Conservation (phyloP, 495 filamentous ascomycete genomes). For the Melanomma pulvis-pyrius region DNA sequence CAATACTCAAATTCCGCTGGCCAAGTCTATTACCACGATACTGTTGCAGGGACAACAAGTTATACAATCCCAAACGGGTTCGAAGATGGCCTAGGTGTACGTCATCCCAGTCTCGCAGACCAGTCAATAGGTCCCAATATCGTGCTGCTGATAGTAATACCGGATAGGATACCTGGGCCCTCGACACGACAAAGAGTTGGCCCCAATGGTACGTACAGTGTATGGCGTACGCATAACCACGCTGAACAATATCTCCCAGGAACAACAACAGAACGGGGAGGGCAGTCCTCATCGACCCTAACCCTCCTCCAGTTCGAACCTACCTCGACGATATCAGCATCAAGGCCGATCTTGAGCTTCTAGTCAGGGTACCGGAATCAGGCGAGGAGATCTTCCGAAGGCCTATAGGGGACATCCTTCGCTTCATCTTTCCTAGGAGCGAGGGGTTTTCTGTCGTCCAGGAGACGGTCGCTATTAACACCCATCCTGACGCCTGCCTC, state of each 20-base stretch:
- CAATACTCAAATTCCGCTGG: too few relatives aligned
- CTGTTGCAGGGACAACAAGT: too few relatives aligned
- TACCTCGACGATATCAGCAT: constrained; percentile 25
- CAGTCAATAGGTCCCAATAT: too few relatives aligned
- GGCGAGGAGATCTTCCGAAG: constrained; percentile 26
- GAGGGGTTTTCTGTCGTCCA: too few relatives aligned
- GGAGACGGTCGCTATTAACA: too few relatives aligned
- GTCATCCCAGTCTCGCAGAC: too few relatives aligned
- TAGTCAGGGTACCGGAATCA: constrained; percentile 22
- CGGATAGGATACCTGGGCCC: constrained; percentile 16
- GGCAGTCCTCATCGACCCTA: constrained; percentile 22
- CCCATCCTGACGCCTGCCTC: too few relatives aligned
- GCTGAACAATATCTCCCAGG: constrained; percentile 15
- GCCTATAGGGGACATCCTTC: constrained; percentile 25
- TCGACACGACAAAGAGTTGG: constrained; percentile 26
- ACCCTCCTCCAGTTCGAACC: constrained; percentile 27
- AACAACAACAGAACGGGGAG: constrained; percentile 26
- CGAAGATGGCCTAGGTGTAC: too few relatives aligned
- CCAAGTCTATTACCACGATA: too few relatives aligned
- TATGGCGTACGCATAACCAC: constrained; percentile 12
- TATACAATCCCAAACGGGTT: too few relatives aligned
- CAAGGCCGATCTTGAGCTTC: constrained; percentile 18
- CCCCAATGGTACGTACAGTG: constrained; percentile 26
- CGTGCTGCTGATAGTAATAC: too few relatives aligned
- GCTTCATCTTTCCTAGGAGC: too few relatives aligned